Evolutionary conservation across 2,329 filamentous ascomycete species (phyloP).

Genomic region (Rhexocercosporidium sp.): DNA sequence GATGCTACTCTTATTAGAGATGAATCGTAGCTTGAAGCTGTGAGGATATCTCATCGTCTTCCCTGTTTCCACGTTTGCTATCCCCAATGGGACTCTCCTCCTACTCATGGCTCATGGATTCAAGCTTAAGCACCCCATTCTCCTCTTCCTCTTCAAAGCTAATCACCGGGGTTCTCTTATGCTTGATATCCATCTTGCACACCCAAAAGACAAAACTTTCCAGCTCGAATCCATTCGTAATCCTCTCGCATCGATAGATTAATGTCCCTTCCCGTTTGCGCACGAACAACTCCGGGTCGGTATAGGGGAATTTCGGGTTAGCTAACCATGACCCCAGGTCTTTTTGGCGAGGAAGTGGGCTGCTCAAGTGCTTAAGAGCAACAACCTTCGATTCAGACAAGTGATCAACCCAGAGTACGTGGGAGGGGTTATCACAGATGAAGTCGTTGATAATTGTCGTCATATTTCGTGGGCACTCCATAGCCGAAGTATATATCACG

Average conservation of each 20-base stretch:
- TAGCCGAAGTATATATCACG: not conserved
- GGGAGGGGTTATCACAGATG: not conserved
- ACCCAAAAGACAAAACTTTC: conserved; percentile 9
- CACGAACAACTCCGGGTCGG: not conserved
- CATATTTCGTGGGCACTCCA: not conserved
- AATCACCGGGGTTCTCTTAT: not conserved
- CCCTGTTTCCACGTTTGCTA: not conserved
- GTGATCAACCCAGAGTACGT: not conserved
- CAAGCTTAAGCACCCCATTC: not conserved
- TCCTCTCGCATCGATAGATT: not conserved
- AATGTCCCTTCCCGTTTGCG: not conserved
- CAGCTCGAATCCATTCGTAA: conserved; percentile 5
- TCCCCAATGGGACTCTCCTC: not conserved
- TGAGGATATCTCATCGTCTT: not conserved
- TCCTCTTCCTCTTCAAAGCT: not conserved
- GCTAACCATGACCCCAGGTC: not conserved
- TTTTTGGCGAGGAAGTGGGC: not conserved
- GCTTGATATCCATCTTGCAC: not conserved
- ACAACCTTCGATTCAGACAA: conserved; percentile 8
- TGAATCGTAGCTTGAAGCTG: not conserved
- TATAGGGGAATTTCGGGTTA: not conserved
- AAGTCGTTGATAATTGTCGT: not conserved
- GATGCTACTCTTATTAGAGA: not conserved
- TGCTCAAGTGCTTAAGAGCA: conserved; percentile 7
- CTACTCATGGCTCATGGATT: not conserved